Evolutionary conservation across 23 red algal genomes (phyloP).

Genomic region (Agarophyton chilense): DNA sequence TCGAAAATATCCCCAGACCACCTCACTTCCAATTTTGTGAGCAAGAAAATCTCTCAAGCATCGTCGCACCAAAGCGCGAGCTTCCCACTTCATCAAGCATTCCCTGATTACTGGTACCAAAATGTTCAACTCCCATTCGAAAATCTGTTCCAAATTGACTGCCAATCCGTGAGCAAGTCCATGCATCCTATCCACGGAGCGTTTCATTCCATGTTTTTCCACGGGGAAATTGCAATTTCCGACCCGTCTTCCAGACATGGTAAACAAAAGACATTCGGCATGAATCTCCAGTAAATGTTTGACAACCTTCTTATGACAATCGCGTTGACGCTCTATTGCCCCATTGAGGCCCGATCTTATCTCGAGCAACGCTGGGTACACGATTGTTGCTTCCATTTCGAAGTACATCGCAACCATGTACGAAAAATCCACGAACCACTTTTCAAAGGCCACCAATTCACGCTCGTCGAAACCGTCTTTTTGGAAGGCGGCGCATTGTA

Average conservation of each 20-base stretch:
- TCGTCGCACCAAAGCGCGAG: not conserved
- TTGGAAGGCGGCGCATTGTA: not conserved
- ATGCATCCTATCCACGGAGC: not conserved
- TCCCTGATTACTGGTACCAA: not conserved
- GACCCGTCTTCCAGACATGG: not conserved
- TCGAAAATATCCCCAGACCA: constrained; percentile 15
- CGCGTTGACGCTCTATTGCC: not conserved
- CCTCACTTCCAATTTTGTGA: not conserved
- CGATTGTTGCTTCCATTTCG: not conserved
- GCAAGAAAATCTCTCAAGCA: not conserved
- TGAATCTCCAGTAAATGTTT: constrained; percentile 35
- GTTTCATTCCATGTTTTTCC: not conserved
- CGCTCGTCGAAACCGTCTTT: not conserved
- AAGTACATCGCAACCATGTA: constrained; percentile 37
- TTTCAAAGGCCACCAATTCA: constrained; percentile 22
- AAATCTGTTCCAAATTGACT: constrained; percentile 4
- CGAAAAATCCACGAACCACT: constrained; percentile 37
- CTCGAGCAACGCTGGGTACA: constrained; percentile 23
- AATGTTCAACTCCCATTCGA: constrained; percentile 22
- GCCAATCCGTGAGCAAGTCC: not conserved
- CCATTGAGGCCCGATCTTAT: not conserved
- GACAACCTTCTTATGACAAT: not conserved
- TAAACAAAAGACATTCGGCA: constrained; percentile 20
- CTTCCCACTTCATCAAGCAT: constrained; percentile 8
- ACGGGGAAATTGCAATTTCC: not conserved